Percentiles rank a stretch among this genome's conserved stretches.
phyloP scores from a whole-genome alignment of 225 moss, liverwort and hornwort genomes.

The Marchantia paleacea region DNA sequence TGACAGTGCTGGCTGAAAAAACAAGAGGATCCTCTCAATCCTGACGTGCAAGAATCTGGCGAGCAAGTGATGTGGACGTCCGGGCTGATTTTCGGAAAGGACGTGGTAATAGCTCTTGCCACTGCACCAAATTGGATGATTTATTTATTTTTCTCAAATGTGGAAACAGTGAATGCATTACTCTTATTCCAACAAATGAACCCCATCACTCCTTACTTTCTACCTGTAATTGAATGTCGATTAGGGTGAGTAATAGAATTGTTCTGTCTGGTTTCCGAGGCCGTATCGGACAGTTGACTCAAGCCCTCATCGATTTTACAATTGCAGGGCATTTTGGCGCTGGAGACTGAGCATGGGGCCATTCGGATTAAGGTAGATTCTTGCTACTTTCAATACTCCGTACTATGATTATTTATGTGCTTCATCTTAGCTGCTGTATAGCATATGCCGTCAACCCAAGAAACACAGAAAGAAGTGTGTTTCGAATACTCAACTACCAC shows the following conservation, averaged over 20 bases:
- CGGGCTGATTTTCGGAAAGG: slow-evolving; percentile 52
- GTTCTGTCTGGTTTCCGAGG: not conserved
- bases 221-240: not conserved
- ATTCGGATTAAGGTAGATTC: slow-evolving; percentile 56
- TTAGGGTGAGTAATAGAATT: not conserved
- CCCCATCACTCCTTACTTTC: not conserved
- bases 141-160: not conserved
- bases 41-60: slow-evolving; percentile 62
- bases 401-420: no score
- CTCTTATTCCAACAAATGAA: no score
- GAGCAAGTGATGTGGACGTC: slow-evolving; percentile 75
- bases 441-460: no score
- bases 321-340: slow-evolving; percentile 62
- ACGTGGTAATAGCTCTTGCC: slow-evolving; percentile 41
- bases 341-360: slow-evolving; percentile 52
- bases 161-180: no score
- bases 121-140: not conserved
- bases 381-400: not conserved
- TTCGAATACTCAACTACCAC: no score
- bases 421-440: no score
- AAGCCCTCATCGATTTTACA: not conserved
- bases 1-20: slow-evolving; percentile 93
- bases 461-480: no score
- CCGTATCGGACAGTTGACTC: not conserved
- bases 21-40: slow-evolving; percentile 71